phyloP scores from a whole-genome alignment of 768 basidiomycete species.

The Termitomyces sp. region DNA sequence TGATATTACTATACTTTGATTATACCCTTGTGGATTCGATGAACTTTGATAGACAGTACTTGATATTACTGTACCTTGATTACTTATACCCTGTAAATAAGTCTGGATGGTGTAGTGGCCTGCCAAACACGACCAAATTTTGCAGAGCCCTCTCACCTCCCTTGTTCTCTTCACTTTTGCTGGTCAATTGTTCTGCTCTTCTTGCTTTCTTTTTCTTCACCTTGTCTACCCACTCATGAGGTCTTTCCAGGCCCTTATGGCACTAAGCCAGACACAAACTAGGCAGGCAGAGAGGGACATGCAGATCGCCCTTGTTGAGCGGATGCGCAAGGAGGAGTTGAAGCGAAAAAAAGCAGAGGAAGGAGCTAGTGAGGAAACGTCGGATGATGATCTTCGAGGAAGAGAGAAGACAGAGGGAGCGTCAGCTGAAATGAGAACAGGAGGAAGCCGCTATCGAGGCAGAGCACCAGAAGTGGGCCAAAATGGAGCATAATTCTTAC shows the following conservation, averaged over 20 bases:
- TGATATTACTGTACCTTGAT: no score
- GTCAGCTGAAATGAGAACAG: constrained; percentile 41
- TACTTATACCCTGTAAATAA: no score
- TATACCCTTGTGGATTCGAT: constrained; percentile 17
- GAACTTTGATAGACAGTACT: constrained; percentile 6
- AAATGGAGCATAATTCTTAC: constrained; percentile 55
- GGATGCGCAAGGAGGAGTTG: constrained; percentile 54
- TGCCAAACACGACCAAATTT: constrained; percentile 14
- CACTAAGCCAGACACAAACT: constrained; percentile 64
- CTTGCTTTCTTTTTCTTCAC: constrained; percentile 5
- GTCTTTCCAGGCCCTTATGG: constrained; percentile 63
- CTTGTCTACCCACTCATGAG: constrained; percentile 31
- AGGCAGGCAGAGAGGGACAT: constrained; percentile 53
- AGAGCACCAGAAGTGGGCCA: constrained; percentile 53
- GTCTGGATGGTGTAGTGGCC: no score
- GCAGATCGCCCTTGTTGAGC: constrained; percentile 53
- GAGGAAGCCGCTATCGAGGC: constrained; percentile 44
- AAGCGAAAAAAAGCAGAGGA: constrained; percentile 62
- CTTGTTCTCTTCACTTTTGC: constrained; percentile 5
- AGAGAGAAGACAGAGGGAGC: constrained; percentile 55
- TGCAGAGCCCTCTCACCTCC: constrained; percentile 5
- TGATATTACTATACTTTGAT: no score
- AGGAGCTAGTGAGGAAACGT: constrained; percentile 52
- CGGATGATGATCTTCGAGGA: constrained; percentile 66
- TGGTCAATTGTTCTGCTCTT: constrained; percentile 10